phyloP scores from a whole-genome alignment of 176 grass and related monocot species.

The Triticum aestivum region DNA sequence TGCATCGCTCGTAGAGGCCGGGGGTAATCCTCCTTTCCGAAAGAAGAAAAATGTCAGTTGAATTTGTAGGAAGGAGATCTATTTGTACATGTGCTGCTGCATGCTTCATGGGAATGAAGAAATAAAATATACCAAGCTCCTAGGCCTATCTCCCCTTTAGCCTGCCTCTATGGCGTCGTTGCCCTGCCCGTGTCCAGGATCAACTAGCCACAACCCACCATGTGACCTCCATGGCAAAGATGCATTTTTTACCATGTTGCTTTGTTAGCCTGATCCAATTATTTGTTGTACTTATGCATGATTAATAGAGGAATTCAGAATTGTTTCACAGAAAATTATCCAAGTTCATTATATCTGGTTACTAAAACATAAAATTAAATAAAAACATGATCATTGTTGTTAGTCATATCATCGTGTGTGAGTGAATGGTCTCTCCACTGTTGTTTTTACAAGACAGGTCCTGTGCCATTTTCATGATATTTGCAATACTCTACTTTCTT shows the following conservation, averaged over 20 bases:
- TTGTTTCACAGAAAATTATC: constrained; percentile 4
- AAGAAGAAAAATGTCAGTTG: neutral
- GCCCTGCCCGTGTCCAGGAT: neutral
- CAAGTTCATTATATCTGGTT: neutral
- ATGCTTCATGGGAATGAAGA: neutral
- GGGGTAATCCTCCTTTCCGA: too few species aligned
- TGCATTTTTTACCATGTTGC: neutral
- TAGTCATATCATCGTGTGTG: neutral
- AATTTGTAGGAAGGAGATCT: neutral
- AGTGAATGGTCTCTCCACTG: neutral
- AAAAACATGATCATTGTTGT: neutral
- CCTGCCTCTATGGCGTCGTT: neutral
- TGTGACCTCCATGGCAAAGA: neutral
- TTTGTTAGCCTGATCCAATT: neutral
- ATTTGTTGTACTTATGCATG: constrained; percentile 12
- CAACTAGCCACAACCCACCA: neutral
- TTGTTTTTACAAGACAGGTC: constrained; percentile 6
- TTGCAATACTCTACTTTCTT: constrained; percentile 2
- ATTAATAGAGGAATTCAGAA: constrained; percentile 1
- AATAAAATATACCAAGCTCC: neutral
- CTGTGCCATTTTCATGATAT: constrained; percentile 2
- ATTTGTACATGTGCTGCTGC: neutral
- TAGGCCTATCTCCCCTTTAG: too few species aligned
- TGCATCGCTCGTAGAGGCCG: too few species aligned
- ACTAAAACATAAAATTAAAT: neutral